Conservation (phyloP, 164 flowering plant species). For the Stephania yunnanensis region DNA sequence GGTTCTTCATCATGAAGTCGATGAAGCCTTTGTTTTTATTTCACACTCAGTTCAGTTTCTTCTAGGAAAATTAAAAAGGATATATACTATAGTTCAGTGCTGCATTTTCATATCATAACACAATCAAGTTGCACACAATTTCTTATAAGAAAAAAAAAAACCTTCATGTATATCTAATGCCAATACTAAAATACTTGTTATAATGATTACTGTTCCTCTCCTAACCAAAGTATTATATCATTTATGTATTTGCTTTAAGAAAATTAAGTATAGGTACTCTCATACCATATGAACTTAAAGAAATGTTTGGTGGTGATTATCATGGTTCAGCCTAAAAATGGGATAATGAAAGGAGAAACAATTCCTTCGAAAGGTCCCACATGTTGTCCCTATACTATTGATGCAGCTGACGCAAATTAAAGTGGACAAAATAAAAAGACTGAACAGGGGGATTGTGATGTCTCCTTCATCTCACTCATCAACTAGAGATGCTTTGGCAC, state of each 20-base stretch:
- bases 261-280: too few species aligned
- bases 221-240: too few species aligned
- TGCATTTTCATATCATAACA: not conserved
- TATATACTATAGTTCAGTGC: not conserved
- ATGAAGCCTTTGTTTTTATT: not conserved
- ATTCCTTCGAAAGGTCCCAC: not conserved
- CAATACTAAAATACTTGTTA: too few species aligned
- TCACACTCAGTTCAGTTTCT: not conserved
- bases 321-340: not conserved
- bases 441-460: not conserved
- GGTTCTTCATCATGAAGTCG: not conserved
- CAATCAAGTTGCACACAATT: too few species aligned
- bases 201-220: too few species aligned
- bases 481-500: too few species aligned
- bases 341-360: not conserved
- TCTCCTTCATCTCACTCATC: too few species aligned
- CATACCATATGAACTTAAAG: not conserved
- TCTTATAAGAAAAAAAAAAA: too few species aligned
- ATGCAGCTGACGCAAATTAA: too few species aligned
- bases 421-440: not conserved
- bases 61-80: not conserved
- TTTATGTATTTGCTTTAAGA: too few species aligned
- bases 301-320: not conserved
- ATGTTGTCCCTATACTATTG: not conserved
- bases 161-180: too few species aligned